Conservation (phyloP, 2,329 filamentous ascomycete species). For the Eutypella sp. region DNA sequence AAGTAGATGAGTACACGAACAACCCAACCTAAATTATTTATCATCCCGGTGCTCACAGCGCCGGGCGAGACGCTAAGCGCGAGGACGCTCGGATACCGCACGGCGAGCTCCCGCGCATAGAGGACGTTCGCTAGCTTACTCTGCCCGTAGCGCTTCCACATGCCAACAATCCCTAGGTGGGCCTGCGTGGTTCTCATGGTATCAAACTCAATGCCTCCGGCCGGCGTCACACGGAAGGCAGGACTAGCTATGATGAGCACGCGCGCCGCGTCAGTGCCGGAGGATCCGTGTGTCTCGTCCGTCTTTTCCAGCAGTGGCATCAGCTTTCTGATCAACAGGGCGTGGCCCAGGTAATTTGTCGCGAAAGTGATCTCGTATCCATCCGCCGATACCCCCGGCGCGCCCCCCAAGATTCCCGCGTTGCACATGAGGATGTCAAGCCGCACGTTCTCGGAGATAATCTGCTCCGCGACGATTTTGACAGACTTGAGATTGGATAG, state of each 20-base stretch:
- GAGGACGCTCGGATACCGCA: constrained; percentile 6
- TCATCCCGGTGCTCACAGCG: constrained; percentile 2
- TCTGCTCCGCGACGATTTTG: constrained; percentile 2
- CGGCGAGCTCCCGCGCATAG: constrained; percentile 10
- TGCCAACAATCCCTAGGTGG: constrained; percentile 1
- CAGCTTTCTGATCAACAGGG: constrained; percentile 27
- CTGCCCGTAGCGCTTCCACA: constrained; percentile 9
- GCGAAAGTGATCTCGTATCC: constrained; percentile 40
- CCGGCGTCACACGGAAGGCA: constrained; percentile 3
- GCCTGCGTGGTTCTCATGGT: constrained; percentile 4
- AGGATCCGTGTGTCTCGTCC: not conserved
- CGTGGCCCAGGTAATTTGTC: constrained; percentile 39
- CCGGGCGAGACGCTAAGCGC: constrained; percentile 7
- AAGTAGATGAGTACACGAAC: not conserved
- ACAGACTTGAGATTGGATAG: constrained; percentile 2
- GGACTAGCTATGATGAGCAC: constrained; percentile 9
- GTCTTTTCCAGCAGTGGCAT: constrained; percentile 7
- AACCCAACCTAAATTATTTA: not conserved
- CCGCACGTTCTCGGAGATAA: constrained; percentile 4
- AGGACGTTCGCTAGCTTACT: constrained; percentile 15
- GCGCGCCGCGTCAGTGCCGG: constrained; percentile 7
- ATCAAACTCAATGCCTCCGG: constrained; percentile 7
- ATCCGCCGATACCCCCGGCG: constrained; percentile 28
- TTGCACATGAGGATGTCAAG: constrained; percentile 33
- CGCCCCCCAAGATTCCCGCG: constrained; percentile 30